phyloP scores from a whole-genome alignment of 2,329 filamentous ascomycete genomes.

The Ophiocordyceps camponoti-rufipedis region DNA sequence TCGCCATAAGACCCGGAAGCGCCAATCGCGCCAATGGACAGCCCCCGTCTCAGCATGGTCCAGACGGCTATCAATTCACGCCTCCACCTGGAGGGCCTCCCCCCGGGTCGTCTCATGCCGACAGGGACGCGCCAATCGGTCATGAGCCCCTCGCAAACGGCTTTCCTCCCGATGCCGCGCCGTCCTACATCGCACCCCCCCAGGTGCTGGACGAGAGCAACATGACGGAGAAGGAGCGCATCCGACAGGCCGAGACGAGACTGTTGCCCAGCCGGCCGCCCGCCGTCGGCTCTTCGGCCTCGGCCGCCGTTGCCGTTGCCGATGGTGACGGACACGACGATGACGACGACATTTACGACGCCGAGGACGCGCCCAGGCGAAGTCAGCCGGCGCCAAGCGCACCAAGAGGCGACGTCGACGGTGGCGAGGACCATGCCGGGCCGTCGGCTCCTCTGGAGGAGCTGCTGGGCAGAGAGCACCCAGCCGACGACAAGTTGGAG shows the following conservation, averaged over 20 bases:
- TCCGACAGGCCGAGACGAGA: conserved; percentile 59
- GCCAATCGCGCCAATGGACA: conserved; percentile 1
- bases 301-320: background rate
- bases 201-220: conserved; percentile 38
- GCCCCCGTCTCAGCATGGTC: background rate
- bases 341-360: conserved; percentile 33
- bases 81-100: conserved; percentile 2
- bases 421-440: conserved; percentile 6
- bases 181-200: conserved; percentile 36
- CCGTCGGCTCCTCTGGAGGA: conserved; percentile 28
- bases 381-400: conserved; percentile 4
- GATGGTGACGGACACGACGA: conserved; percentile 4
- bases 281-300: conserved; percentile 17
- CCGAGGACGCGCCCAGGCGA: conserved; percentile 18
- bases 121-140: background rate
- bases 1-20: conserved; percentile 11
- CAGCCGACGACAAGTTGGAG: conserved; percentile 60
- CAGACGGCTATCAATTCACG: conserved; percentile 15
- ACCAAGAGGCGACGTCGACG: background rate
- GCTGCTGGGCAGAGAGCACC: conserved; percentile 15
- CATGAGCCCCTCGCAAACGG: conserved; percentile 6
- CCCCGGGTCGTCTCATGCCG: conserved; percentile 2
- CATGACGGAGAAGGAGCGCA: conserved; percentile 65
- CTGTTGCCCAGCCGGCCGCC: conserved; percentile 64
- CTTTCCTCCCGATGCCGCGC: conserved; percentile 10